Percentiles rank a stretch among this genome's conserved stretches.
phyloP scores from a whole-genome alignment of 352 stramenopile species.

The Pythium sp. region DNA sequence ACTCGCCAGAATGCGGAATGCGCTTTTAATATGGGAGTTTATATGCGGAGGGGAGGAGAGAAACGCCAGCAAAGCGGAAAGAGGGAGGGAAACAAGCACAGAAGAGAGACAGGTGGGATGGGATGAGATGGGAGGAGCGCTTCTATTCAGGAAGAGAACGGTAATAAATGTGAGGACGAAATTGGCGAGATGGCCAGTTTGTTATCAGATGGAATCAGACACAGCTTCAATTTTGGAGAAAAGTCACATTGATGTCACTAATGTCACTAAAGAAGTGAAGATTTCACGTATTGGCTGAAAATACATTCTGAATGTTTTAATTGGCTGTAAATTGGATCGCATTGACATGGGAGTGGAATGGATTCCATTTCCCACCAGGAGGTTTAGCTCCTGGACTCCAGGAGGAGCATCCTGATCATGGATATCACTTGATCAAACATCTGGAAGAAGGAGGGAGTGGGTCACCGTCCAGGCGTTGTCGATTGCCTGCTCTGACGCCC shows the following conservation, averaged over 20 bases:
- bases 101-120: not conserved
- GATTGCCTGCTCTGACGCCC: too few relatives aligned
- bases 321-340: not conserved
- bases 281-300: not conserved
- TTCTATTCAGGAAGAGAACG: not conserved
- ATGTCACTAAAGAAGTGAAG: not conserved
- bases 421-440: too few relatives aligned
- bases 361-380: too few relatives aligned
- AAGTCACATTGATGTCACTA: not conserved
- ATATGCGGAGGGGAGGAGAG: conserved; percentile 1
- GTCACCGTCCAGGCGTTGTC: too few relatives aligned
- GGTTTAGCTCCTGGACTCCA: too few relatives aligned
- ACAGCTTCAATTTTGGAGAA: not conserved
- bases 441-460: too few relatives aligned
- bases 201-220: conserved; percentile 1
- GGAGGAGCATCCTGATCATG: too few relatives aligned
- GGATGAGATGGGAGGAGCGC: not conserved
- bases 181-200: not conserved
- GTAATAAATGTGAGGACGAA: not conserved
- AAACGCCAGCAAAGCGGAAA: not conserved
- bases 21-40: conserved; percentile 13
- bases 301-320: not conserved
- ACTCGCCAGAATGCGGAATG: not conserved
- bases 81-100: conserved; percentile 5
- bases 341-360: too few relatives aligned